phyloP scores from a whole-genome alignment of 192 early-diverging fungal species.

The Martensiomyces pterosporus region DNA sequence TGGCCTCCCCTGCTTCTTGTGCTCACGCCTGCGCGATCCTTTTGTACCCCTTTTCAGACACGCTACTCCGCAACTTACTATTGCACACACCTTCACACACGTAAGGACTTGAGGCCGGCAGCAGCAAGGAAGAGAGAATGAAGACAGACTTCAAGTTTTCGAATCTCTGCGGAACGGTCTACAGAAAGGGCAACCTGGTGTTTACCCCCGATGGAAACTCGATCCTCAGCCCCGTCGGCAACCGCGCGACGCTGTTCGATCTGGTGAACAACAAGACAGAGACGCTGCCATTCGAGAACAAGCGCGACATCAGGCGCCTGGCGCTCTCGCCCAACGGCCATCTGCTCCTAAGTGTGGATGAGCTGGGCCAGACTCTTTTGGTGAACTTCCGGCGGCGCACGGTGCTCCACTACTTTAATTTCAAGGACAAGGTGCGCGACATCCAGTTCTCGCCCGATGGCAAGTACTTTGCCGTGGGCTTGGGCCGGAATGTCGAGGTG shows the following conservation, averaged over 20 bases:
- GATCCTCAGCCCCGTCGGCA: constrained; percentile 92
- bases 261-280: constrained; percentile 87
- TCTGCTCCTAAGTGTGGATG: constrained; percentile 88
- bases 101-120: too few relatives aligned
- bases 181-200: constrained; percentile 90
- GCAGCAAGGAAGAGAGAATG: constrained; percentile 43
- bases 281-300: constrained; percentile 93
- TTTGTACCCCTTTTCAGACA: too few relatives aligned
- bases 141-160: constrained; percentile 76
- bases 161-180: constrained; percentile 97
- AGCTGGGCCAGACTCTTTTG: constrained; percentile 84
- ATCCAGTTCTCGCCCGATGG: constrained; percentile 93
- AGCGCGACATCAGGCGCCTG: constrained; percentile 82
- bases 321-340: constrained; percentile 86
- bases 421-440: constrained; percentile 76
- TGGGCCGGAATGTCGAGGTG: constrained; percentile 79
- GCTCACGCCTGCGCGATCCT: too few relatives aligned
- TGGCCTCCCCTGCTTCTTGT: too few relatives aligned
- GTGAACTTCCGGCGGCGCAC: constrained; percentile 82
- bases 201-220: constrained; percentile 95
- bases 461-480: constrained; percentile 77
- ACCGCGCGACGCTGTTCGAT: constrained; percentile 93
- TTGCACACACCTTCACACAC: too few relatives aligned
- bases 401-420: constrained; percentile 86
- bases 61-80: too few relatives aligned